Evolutionary conservation across 2,329 filamentous ascomycete genomes (phyloP).

Genomic region (Penicillium brasilianum): DNA sequence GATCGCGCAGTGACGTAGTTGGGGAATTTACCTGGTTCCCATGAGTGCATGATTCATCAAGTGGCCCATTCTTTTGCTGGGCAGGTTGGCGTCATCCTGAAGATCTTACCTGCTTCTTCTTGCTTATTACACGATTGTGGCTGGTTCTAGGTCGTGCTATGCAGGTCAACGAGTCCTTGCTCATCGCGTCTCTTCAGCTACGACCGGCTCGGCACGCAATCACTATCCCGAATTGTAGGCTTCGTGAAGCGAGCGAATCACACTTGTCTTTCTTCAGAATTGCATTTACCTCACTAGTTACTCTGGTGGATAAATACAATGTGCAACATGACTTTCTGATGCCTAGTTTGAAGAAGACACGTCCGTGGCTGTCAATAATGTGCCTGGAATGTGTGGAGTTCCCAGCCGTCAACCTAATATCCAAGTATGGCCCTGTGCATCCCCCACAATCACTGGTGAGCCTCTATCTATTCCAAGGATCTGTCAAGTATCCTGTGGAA

Average conservation of each 20-base stretch:
- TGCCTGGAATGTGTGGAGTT: neutral
- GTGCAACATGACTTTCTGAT: neutral
- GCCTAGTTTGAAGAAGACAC: neutral
- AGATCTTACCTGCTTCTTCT: conserved; percentile 2
- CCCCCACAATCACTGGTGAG: neutral
- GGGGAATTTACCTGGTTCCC: conserved; percentile 28
- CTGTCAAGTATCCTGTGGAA: neutral
- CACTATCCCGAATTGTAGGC: neutral
- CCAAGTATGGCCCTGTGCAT: neutral
- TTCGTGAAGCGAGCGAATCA: neutral
- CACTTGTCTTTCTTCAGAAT: neutral
- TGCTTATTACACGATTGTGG: neutral
- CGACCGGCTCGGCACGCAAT: neutral
- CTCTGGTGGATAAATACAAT: neutral
- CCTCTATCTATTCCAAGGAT: neutral
- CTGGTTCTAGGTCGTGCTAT: neutral
- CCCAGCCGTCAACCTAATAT: neutral
- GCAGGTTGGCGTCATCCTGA: conserved; percentile 20
- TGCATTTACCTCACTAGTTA: neutral
- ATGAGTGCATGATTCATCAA: conserved; percentile 36
- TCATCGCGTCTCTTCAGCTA: neutral
- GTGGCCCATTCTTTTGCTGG: conserved; percentile 18
- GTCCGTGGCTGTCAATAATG: neutral
- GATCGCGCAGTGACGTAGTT: conserved; percentile 44
- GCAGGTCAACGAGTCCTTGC: neutral